Percentiles rank a stretch among this genome's conserved stretches.
These are phyloP conservation scores for Chytriomyces confervae DNA, from an alignment of 192 early-diverging fungal species.

Conservation along the genomic window DNA sequence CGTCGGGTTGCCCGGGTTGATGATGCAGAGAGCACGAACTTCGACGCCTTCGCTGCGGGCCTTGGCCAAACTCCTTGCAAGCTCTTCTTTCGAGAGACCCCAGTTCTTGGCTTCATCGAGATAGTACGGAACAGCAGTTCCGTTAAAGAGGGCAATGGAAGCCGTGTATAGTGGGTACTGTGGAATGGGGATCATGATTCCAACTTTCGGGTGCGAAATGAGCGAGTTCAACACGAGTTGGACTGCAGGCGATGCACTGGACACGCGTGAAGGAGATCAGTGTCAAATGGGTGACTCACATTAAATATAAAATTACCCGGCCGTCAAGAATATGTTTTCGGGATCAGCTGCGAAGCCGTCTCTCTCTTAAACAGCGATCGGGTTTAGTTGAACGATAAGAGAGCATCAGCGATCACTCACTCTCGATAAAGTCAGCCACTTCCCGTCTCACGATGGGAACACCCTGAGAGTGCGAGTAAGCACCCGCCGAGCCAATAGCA, in stretches of 20 bases:
- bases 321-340: conserved; percentile 58
- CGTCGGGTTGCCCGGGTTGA: conserved; percentile 99
- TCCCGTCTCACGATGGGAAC: conserved; percentile 81
- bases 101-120: conserved; percentile 86
- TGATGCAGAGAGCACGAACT: conserved; percentile 92
- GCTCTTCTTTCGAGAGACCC: conserved; percentile 71
- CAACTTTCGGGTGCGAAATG: conserved; percentile 76
- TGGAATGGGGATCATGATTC: conserved; percentile 99
- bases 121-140: conserved; percentile 88
- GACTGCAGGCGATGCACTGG: conserved; percentile 88
- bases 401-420: conserved; percentile 12
- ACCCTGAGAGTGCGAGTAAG: conserved; percentile 96
- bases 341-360: conserved; percentile 92
- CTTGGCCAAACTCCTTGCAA: conserved; percentile 66
- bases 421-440: conserved; percentile 88
- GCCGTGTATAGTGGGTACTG: conserved; percentile 99
- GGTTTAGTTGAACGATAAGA: not conserved
- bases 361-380: conserved; percentile 56
- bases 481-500: conserved; percentile 77
- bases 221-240: conserved; percentile 89
- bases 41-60: conserved; percentile 78
- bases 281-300: not conserved
- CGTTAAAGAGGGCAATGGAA: conserved; percentile 82
- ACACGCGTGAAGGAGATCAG: not conserved
- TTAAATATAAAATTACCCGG: not conserved